Evolutionary conservation across 495 filamentous ascomycete species (phyloP).

Genomic region (Parmelia sp.): DNA sequence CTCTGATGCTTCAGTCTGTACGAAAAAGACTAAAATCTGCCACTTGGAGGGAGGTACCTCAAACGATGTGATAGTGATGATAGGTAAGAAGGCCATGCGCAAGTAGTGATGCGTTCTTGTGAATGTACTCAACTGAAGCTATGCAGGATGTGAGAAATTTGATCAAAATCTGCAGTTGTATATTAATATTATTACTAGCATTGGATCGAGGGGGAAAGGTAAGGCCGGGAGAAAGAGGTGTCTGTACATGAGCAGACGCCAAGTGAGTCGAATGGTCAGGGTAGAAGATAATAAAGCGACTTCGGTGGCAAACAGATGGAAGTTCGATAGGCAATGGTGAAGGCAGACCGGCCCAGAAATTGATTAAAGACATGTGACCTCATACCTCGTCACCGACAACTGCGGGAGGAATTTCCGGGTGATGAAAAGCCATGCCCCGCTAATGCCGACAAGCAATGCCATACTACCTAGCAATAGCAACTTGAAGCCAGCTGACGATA

Average conservation of each 20-base stretch:
- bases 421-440: background rate
- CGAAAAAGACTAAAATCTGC: constrained; percentile 2
- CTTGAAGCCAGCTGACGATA: background rate
- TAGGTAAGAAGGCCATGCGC: constrained; percentile 3
- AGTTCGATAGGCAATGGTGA: background rate
- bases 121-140: background rate
- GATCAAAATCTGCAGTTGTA: no score
- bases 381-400: background rate
- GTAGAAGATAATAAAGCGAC: background rate
- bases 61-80: constrained; percentile 2
- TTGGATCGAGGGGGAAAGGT: background rate
- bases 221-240: background rate
- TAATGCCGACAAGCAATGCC: background rate
- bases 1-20: constrained; percentile 15
- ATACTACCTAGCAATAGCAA: background rate
- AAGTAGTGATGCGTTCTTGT: background rate
- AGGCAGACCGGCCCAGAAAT: background rate
- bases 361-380: background rate
- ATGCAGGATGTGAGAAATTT: background rate
- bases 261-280: background rate
- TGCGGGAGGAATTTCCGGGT: background rate
- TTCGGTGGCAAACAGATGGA: background rate
- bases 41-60: constrained; percentile 15
- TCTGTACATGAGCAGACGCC: background rate
- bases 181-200: background rate